Base-by-base conservation (phyloP, 768 basidiomycete species). In the Hygrocybe punicea region DNA sequence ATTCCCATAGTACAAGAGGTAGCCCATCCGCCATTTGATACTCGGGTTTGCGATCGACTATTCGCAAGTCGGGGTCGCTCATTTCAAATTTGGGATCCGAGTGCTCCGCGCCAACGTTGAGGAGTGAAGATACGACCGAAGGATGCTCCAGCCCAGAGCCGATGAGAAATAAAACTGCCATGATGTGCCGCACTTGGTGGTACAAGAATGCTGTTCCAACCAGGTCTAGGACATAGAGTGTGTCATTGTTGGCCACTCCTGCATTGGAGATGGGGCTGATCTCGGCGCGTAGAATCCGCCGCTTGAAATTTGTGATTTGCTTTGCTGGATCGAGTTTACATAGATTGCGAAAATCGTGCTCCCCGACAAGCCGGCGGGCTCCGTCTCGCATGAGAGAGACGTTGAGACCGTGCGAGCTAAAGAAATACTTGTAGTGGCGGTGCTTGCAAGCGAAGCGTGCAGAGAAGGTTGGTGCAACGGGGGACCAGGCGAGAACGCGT, bases 381-480 rank as follows among this genome's bases (percentile, higher is more conserved):
- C 84, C 95, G 34, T 81, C 77, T 58, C 80, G 81, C 94, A 98
- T 98, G 46, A 76, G 78, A 2, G 73, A 65, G 25, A 95, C 68
- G 71, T 95, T 83, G 53, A 98, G 84, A 29, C 72, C 72, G 33
- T 77, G 72, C 0, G 84, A 71, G 34, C 84, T 81, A 78, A 99
- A 98, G 71, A 98, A 96, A 73, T 98, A 99, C 67, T 96, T 98
- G 84, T 99, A 98, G 69, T 99, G 96, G 36, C 97, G 80, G 64
- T 83, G 85, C 52, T 73, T 77, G 74, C 96, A 98, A 11, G 85
- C 87, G 73, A 89, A 94, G 4, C 97, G 86, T 7, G 95, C 88
- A 19, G 94, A 93, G 71, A 98, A 98, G 34, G 69, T 68, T 7
- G 80, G 70, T 2, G 82, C 70, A 25, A 98, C 87, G 17, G 95